A percentile compares a stretch with the other conserved stretches of the same genome.
Conservation (phyloP, 164 flowering plant species). For the Nymphaea colorata region DNA sequence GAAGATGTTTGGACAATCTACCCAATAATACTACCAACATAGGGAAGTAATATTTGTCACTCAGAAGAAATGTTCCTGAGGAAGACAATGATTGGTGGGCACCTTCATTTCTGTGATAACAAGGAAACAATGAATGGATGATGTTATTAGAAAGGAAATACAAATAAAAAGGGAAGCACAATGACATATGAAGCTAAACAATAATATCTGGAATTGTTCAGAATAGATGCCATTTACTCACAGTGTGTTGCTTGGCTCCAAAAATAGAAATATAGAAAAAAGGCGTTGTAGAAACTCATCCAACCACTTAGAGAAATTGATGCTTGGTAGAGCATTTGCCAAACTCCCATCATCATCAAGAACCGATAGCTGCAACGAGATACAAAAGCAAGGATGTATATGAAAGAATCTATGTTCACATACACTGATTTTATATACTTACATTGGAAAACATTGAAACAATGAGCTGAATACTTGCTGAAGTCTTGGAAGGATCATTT, state of each 20-base stretch:
- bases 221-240: slow-evolving; percentile 24
- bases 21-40: slow-evolving; percentile 91
- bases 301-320: slow-evolving; percentile 86
- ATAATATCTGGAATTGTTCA: too few species aligned
- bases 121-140: neutral
- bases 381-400: slow-evolving; percentile 4
- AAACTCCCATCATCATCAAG: slow-evolving; percentile 51
- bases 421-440: slow-evolving; percentile 13
- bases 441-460: slow-evolving; percentile 95
- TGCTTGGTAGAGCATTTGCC: slow-evolving; percentile 31
- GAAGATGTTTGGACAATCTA: slow-evolving; percentile 66
- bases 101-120: slow-evolving; percentile 70
- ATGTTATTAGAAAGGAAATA: neutral
- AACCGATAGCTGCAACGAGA: slow-evolving; percentile 49
- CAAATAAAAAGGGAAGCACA: neutral
- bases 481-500: slow-evolving; percentile 95
- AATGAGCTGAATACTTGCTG: slow-evolving; percentile 93
- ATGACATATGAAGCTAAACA: neutral
- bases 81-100: slow-evolving; percentile 34
- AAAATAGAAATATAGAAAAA: slow-evolving; percentile 70
- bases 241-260: slow-evolving; percentile 86
- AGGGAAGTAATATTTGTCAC: slow-evolving; percentile 84
- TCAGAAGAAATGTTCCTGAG: slow-evolving; percentile 89
- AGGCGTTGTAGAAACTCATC: slow-evolving; percentile 91
- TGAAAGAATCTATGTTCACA: neutral